Evolutionary conservation across 1,284 basidiomycete species (phyloP), one percentile per base, ranked within the genome.

Genomic region (Porphyrellus sp.): DNA sequence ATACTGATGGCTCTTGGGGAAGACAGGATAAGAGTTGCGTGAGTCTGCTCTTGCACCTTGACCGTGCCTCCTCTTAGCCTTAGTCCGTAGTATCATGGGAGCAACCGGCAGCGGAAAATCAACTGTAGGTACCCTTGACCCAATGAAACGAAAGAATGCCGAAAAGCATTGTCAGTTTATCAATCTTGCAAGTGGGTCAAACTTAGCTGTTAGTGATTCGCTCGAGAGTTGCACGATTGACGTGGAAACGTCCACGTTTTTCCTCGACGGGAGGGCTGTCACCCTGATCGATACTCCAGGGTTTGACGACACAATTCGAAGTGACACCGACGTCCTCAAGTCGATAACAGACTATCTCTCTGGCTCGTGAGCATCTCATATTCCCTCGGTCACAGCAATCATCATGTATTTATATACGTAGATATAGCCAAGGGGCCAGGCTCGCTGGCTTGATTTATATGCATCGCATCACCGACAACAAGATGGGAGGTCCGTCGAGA

Each of bases 381-480:
- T 28, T 7, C 12, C 5, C 24, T n/a, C 3, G 3, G 9, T 23
- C 34, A 4, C 16, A 39, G 9, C 3, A 15, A 27, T 46, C n/a
- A 8, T n/a, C n/a, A 31, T 39, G 37, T 44, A 38, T 45, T 34
- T 30, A 16, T 27, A 21, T 21, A 8, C 33, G 42, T 55, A 76
- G 74, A 34, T 76, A 76, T 46, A 58, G 68, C 41, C 51, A 63
- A 27, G 68, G 69, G 0, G 54, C 60, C 41, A 74, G 64, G 39
- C 67, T 82, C 18, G 66, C 72, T 5, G 80, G 80, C 0, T 62
- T 81, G 49, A 70, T 81, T n/a, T 81, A 81, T 57, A 68, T 79
- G 65, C 78, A 82, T 46, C 72, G 75, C 20, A 81, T 81, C 54
- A 70, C 74, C 24, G 78, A 80, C 52, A 69, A 72, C 59, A 71